Base-by-base conservation (phyloP, 225 moss, liverwort and hornwort genomes). In the Bryum argenteum region DNA sequence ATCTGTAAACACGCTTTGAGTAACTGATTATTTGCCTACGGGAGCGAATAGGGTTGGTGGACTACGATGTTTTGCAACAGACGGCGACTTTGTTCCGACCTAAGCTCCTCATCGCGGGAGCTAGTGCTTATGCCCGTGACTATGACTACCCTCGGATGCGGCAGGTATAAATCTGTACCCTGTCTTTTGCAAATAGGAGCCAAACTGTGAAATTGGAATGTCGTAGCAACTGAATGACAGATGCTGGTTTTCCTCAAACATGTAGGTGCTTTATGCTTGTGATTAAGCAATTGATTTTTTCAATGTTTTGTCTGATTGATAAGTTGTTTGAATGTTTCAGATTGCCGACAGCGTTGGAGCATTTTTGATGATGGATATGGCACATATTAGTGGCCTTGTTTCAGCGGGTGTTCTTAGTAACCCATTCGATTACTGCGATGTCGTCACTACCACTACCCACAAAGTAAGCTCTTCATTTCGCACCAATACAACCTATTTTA, bases 351-450 rank as follows among this genome's bases (percentile, higher is more conserved):
- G 86, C 48, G 91, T 92, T 4, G 94, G 94, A 12, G 94, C 92
- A 0, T 95, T 90, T 58, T 71, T 95, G 69, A 92, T 95, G 91
- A 92, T 92, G 94, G 92, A 95, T 63, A 95, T 95, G 94, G 94
- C 92, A 66, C 94, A 95, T 75, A 92, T 95, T 16, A 95, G 94
- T 74, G 94, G 92, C 44, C 92, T 95, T 59, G 90, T 95, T 65
- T 79, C 94, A 26, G 89, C 90, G 16, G 85, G 90, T 50, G 89
- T 95, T 44, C 54, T 92, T 10, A 80, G 67, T 59, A 89, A 92
- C 53, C 94, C 94, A 19, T 92, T 95, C 66, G 82, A 84, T 8
- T 89, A 78, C 47, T 90, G 85, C 68, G 92, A 95, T 78, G 78
- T 92, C 44, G 90, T 95, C 52, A 95, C 91, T 21, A 95, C 94